phyloP scores from a whole-genome alignment of 257 asterid species.

The Ajuga chamaepitys region DNA sequence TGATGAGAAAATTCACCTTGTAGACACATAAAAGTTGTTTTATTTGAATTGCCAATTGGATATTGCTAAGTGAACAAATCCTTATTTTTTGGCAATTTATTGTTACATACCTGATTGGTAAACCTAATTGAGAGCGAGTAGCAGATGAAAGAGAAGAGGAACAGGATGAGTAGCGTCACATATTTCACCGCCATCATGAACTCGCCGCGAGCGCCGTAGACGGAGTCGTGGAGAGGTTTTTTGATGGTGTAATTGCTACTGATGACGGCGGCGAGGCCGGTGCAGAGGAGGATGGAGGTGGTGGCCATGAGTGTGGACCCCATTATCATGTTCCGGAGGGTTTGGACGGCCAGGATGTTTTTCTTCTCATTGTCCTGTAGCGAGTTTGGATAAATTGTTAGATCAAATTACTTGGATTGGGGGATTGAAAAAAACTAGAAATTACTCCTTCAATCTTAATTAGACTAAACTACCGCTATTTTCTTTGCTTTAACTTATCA shows the following conservation, averaged over 20 bases:
- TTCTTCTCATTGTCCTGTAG: constrained; percentile 86
- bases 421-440: too few species aligned
- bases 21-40: too few species aligned
- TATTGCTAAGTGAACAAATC: too few species aligned
- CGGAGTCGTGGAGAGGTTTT: constrained; percentile 59
- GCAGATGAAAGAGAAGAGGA: constrained; percentile 70
- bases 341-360: constrained; percentile 81
- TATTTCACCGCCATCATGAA: constrained; percentile 71
- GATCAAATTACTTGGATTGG: too few species aligned
- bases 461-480: too few species aligned
- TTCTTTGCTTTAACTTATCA: too few species aligned
- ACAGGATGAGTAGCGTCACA: constrained; percentile 53
- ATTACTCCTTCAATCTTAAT: too few species aligned
- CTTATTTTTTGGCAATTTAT: too few species aligned
- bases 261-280: constrained; percentile 77
- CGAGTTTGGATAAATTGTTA: neutral
- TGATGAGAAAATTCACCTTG: constrained; percentile 75
- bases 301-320: constrained; percentile 94
- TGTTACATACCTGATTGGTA: constrained; percentile 74
- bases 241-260: constrained; percentile 86
- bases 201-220: constrained; percentile 85
- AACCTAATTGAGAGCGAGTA: constrained; percentile 71
- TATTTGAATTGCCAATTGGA: too few species aligned
- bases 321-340: constrained; percentile 81
- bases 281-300: constrained; percentile 71